These are phyloP conservation scores for Aspergillus fumigatus DNA, from an alignment of 2,329 filamentous ascomycete genomes.

Conservation along the genomic window DNA sequence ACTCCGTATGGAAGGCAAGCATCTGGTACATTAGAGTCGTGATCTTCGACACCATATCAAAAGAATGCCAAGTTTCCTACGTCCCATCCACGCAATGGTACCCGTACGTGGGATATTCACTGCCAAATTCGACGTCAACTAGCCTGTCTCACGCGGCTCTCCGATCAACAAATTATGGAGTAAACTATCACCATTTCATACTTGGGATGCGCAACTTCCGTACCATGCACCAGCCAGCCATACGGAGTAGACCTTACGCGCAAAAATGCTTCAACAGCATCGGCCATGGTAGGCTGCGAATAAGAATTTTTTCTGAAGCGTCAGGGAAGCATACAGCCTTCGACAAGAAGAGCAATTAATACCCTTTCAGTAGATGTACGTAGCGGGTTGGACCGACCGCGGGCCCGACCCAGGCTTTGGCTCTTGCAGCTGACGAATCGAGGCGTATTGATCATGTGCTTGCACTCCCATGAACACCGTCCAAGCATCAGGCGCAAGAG, in stretches of 20 bases:
- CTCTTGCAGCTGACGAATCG: neutral
- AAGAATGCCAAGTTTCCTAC: slow-evolving; percentile 2
- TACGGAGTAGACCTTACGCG: neutral
- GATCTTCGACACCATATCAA: neutral
- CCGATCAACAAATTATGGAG: slow-evolving; percentile 12
- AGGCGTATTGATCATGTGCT: neutral
- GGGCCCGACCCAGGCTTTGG: neutral
- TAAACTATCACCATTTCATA: slow-evolving; percentile 13
- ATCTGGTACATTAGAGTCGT: neutral
- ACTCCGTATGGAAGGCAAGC: neutral
- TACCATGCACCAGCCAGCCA: slow-evolving; percentile 1
- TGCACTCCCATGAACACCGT: neutral
- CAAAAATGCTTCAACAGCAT: neutral
- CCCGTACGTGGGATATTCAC: neutral
- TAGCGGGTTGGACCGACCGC: neutral
- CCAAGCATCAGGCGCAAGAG: neutral
- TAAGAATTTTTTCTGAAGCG: neutral
- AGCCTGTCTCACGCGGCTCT: slow-evolving; percentile 20
- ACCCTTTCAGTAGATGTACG: neutral
- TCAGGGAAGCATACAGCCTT: neutral
- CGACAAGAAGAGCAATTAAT: neutral
- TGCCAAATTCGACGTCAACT: slow-evolving; percentile 5
- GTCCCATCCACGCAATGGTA: neutral
- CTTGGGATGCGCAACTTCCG: slow-evolving; percentile 11
- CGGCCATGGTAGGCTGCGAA: neutral